phyloP scores from a whole-genome alignment of 2,329 filamentous ascomycete species.

The Colletotrichum sp. region DNA sequence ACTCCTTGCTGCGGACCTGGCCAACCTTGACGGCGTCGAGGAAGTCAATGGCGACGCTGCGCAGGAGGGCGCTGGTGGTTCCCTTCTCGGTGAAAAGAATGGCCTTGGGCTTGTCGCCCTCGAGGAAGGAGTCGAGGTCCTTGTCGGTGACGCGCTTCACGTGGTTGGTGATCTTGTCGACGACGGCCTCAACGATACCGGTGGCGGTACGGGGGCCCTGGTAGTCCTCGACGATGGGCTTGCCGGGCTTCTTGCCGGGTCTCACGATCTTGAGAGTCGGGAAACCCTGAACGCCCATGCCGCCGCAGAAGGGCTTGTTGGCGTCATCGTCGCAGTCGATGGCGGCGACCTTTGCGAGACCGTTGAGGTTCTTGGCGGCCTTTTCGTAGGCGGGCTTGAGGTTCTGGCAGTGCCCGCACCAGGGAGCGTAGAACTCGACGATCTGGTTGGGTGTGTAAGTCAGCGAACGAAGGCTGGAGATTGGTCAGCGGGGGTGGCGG shows the following conservation, averaged over 20 bases:
- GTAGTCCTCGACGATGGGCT: constrained; percentile 89
- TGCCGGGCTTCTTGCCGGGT: constrained; percentile 77
- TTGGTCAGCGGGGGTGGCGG: background rate
- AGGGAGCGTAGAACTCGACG: constrained; percentile 92
- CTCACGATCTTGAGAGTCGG: constrained; percentile 94
- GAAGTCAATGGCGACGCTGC: constrained; percentile 90
- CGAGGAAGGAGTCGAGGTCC: constrained; percentile 77
- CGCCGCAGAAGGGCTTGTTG: constrained; percentile 87
- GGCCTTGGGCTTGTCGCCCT: constrained; percentile 76
- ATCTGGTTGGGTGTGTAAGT: constrained; percentile 43
- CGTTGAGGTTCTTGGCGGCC: constrained; percentile 86
- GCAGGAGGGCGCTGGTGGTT: constrained; percentile 80
- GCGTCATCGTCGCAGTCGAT: constrained; percentile 92
- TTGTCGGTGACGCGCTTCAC: constrained; percentile 84
- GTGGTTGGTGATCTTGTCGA: constrained; percentile 89
- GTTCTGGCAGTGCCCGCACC: constrained; percentile 97
- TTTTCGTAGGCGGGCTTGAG: constrained; percentile 97
- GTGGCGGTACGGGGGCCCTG: constrained; percentile 83
- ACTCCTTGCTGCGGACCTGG: constrained; percentile 85
- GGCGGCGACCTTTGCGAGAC: constrained; percentile 91
- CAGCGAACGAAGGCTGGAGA: background rate
- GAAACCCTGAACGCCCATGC: constrained; percentile 91
- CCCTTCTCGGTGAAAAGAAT: constrained; percentile 95
- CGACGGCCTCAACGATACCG: constrained; percentile 84
- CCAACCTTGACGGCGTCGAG: constrained; percentile 79